Evolutionary conservation across 345 rosid genomes (phyloP), one percentile per base, ranked within the genome.

Genomic region (Eucalyptus cladocalyx): DNA sequence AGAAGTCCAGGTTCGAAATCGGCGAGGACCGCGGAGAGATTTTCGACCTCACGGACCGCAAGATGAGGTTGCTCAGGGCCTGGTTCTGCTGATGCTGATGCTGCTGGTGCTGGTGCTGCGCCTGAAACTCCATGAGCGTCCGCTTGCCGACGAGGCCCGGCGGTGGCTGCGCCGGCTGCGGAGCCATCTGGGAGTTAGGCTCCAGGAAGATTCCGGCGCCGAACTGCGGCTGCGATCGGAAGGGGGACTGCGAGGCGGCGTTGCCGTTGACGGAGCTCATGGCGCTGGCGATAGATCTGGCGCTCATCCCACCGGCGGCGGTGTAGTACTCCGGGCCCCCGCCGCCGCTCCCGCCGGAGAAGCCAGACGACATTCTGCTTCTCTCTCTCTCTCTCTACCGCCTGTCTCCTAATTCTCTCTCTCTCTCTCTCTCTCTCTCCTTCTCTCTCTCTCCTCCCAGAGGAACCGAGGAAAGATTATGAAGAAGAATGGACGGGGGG

Each of bases 1-100:
- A 86, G 17, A 95, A 90, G 85, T 96, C 89, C 56, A 92, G 89
- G 8, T 94, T 92, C 19, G 96, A 92, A 11, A 92, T 90, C 42
- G 96, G 92, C 8, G 95, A 93, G 17, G 91, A 86, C 49, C 94
- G 93, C 87, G 92, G 95, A 80, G 91, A 93, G 50, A 87, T 89
- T 88, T 98, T 91, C 45, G 95, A 94, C 94, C 95, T 96, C n/a
- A 98, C 98, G 14, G 98, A 95, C 80, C 99, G 97, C 51, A 92
- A 92, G 88, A 94, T 91, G 53, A 95, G 90, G 30, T 90, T 92
- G 90, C 88, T 95, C 11, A 94, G 91, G 42, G 92, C 93, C 30
- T 93, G 92, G 62, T 92, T 93, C 23, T 92, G 89, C 56, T 88
- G 90, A 24, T 90, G 89, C 51, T 49, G 51, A 14, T 49, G 51